Conservation (phyloP, 1,284 basidiomycete species). For the Thelephora terrestris region DNA sequence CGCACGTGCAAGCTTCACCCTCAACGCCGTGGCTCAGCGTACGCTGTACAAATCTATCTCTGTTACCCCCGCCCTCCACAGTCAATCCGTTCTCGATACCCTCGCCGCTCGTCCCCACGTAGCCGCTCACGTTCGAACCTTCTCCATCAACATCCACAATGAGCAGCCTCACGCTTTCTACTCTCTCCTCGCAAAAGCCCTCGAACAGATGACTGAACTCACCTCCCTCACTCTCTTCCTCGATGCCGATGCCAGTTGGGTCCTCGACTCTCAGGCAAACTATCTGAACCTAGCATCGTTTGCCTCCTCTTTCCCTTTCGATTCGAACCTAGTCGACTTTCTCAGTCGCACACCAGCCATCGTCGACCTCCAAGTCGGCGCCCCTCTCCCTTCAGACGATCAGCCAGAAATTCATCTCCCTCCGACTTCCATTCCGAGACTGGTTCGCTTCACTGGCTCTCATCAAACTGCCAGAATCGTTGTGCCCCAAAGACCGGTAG, state of each 20-base stretch:
- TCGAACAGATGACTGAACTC: slow-evolving; percentile 49
- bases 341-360: slow-evolving; percentile 42
- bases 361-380: slow-evolving; percentile 39
- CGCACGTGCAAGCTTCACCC: slow-evolving; percentile 30
- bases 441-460: slow-evolving; percentile 53
- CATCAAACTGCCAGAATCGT: slow-evolving; percentile 40
- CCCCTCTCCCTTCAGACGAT: slow-evolving; percentile 11
- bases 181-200: slow-evolving; percentile 35
- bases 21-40: slow-evolving; percentile 43
- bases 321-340: slow-evolving; percentile 44
- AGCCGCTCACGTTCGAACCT: slow-evolving; percentile 47
- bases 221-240: slow-evolving; percentile 46
- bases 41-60: slow-evolving; percentile 50
- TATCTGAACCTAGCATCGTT: slow-evolving; percentile 44
- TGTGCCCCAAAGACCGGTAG: slow-evolving; percentile 53
- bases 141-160: slow-evolving; percentile 42
- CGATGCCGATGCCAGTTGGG: slow-evolving; percentile 39
- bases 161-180: slow-evolving; percentile 32
- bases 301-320: slow-evolving; percentile 47
- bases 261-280: slow-evolving; percentile 26
- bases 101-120: slow-evolving; percentile 43
- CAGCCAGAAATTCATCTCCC: slow-evolving; percentile 17
- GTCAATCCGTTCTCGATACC: slow-evolving; percentile 39
- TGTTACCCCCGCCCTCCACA: slow-evolving; percentile 32
- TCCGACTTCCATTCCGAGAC: slow-evolving; percentile 32